Conservation (phyloP, 2,329 filamentous ascomycete genomes). For the Dryadomyces sulphureus region DNA sequence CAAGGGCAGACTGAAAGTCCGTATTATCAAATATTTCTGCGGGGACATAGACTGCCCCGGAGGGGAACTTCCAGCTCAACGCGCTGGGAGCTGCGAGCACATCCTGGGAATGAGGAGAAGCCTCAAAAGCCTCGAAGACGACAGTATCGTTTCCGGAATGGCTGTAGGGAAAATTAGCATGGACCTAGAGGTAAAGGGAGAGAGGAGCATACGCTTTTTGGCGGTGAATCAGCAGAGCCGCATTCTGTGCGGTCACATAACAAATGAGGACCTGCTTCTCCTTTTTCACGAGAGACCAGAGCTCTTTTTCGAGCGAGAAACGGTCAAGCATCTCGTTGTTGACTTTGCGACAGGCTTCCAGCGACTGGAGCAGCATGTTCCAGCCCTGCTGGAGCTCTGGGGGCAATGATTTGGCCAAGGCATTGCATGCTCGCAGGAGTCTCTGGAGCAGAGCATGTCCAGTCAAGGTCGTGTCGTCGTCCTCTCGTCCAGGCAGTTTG, state of each 20-base stretch:
- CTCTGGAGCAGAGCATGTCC: conserved; percentile 1
- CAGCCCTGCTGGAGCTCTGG: no score
- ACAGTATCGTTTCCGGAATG: conserved; percentile 13
- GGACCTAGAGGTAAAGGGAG: no score
- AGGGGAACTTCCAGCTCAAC: conserved; percentile 46
- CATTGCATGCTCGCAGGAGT: no score
- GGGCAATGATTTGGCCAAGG: no score
- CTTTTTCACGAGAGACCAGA: background rate
- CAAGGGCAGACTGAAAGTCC: conserved; percentile 31
- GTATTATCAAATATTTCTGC: conserved; percentile 13
- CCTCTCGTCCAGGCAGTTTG: conserved; percentile 2
- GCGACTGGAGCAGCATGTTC: no score
- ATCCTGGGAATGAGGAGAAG: conserved; percentile 34
- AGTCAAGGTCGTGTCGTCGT: background rate
- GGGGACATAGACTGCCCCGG: conserved; percentile 31
- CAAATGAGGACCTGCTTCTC: conserved; percentile 2
- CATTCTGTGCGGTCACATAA: conserved; percentile 15
- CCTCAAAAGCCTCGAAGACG: conserved; percentile 44
- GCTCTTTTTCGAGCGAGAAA: background rate
- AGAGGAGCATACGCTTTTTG: conserved; percentile 9
- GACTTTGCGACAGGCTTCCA: no score
- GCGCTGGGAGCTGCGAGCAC: conserved; percentile 36
- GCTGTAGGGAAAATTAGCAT: conserved; percentile 3
- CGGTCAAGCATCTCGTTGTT: background rate
- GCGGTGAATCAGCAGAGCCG: conserved; percentile 17